Conservation (phyloP, 1,284 basidiomycete species). For the Boletus sp. region DNA sequence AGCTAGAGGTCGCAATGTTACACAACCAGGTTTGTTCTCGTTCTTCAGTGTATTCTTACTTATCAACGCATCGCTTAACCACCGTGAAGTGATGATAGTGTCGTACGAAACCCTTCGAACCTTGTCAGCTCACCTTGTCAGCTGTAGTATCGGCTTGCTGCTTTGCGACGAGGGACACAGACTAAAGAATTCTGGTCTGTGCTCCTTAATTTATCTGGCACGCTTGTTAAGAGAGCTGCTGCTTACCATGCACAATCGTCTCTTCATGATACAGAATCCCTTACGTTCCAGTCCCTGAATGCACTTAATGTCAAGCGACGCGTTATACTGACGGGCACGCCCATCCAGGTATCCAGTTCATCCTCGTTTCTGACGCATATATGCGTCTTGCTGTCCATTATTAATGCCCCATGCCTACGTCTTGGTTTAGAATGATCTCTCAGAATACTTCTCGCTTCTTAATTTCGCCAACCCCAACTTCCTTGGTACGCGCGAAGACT, state of each 20-base stretch:
- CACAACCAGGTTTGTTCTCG: conserved; percentile 70
- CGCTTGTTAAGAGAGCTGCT: neutral
- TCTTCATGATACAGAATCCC: conserved; percentile 55
- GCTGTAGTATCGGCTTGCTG: conserved; percentile 83
- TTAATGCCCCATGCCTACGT: neutral
- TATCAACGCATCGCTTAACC: neutral
- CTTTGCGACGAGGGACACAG: conserved; percentile 97
- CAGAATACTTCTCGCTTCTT: conserved; percentile 94
- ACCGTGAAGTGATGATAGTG: conserved; percentile 86
- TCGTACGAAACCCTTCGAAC: conserved; percentile 97
- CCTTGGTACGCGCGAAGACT: conserved; percentile 88
- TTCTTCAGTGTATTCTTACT: neutral
- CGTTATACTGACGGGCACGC: conserved; percentile 95
- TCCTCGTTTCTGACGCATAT: neutral
- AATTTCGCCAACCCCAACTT: conserved; percentile 98
- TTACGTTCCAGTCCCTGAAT: conserved; percentile 87
- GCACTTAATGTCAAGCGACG: conserved; percentile 87
- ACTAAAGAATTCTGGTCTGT: conserved; percentile 89
- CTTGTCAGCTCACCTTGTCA: conserved; percentile 69
- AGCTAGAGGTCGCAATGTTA: conserved; percentile 81
- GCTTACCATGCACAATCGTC: conserved; percentile 13
- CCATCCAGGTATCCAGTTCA: conserved; percentile 67
- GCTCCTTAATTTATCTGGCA: conserved; percentile 4
- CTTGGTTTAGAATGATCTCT: conserved; percentile 78
- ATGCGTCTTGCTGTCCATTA: neutral